Conservation (phyloP, 2,329 filamentous ascomycete species). For the Chaetomiaceae sp. region DNA sequence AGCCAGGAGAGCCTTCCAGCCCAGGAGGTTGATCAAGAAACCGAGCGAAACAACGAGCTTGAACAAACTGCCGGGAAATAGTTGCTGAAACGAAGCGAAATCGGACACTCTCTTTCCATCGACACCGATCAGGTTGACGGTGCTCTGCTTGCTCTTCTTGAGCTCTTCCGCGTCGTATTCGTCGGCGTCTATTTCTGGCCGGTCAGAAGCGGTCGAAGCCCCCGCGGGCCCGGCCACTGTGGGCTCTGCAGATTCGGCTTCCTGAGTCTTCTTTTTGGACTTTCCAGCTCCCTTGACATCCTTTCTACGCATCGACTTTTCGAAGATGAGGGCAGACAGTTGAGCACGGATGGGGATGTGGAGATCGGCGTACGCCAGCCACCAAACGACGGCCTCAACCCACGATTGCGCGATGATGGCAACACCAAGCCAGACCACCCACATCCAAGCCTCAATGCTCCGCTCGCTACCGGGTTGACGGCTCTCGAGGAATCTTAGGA, state of each 20-base stretch:
- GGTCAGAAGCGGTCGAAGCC: conserved; percentile 28
- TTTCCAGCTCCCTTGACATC: conserved; percentile 65
- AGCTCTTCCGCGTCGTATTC: conserved; percentile 47
- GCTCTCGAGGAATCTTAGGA: conserved; percentile 61
- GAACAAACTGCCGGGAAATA: conserved; percentile 58
- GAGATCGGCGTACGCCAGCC: conserved; percentile 60
- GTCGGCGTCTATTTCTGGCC: conserved; percentile 35
- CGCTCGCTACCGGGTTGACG: conserved; percentile 43
- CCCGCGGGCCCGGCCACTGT: conserved; percentile 27
- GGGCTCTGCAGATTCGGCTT: no score
- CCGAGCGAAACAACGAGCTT: conserved; percentile 62
- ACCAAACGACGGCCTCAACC: conserved; percentile 63
- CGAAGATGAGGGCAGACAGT: conserved; percentile 67
- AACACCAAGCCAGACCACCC: conserved; percentile 61
- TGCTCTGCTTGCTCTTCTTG: conserved; percentile 59
- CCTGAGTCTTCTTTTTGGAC: conserved; percentile 35
- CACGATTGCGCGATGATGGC: conserved; percentile 55
- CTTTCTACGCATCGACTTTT: conserved; percentile 72
- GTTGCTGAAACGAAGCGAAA: conserved; percentile 62
- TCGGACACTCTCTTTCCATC: conserved; percentile 66
- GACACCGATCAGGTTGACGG: conserved; percentile 75
- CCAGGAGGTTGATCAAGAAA: conserved; percentile 66
- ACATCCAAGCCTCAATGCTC: conserved; percentile 57
- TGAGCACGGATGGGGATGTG: conserved; percentile 65
- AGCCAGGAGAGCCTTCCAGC: conserved; percentile 63